phyloP scores from a whole-genome alignment of 768 basidiomycete genomes.

The Flagelloscypha sp. region DNA sequence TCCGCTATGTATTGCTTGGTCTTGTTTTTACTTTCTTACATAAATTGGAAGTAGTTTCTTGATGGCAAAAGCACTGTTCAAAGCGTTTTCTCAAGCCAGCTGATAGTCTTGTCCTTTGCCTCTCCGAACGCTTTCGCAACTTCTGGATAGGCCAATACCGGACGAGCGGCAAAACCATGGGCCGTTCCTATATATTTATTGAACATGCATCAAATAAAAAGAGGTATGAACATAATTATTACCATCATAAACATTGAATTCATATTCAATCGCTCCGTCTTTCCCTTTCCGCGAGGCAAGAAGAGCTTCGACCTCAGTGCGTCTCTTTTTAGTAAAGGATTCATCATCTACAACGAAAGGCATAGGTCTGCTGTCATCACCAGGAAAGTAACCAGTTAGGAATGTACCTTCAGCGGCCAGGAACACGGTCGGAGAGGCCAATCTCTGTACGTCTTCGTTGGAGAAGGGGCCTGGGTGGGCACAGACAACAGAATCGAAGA shows the following conservation, averaged over 20 bases:
- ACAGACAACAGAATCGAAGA: conserved; percentile 31
- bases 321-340: conserved; percentile 22
- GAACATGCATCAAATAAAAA: neutral
- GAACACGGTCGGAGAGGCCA: too few species aligned
- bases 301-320: conserved; percentile 26
- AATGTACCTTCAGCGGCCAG: conserved; percentile 25
- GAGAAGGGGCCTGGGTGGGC: conserved; percentile 32
- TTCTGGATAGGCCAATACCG: conserved; percentile 16
- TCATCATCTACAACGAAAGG: conserved; percentile 13
- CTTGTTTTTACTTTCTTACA: too few species aligned
- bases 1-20: too few species aligned
- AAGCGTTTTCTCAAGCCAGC: conserved; percentile 10
- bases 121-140: conserved; percentile 18
- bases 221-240: conserved; percentile 1
- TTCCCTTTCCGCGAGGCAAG: conserved; percentile 29
- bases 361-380: conserved; percentile 6
- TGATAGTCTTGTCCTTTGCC: conserved; percentile 19
- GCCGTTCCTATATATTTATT: conserved; percentile 16
- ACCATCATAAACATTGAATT: conserved; percentile 40
- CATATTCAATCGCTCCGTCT: conserved; percentile 31
- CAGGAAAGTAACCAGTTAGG: conserved; percentile 6
- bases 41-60: too few species aligned
- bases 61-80: too few species aligned
- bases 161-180: conserved; percentile 14
- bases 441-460: conserved; percentile 24